Evolutionary conservation across 1,284 basidiomycete species (phyloP), one percentile per base, ranked within the genome.

Genomic region (Xanthoconium separans): DNA sequence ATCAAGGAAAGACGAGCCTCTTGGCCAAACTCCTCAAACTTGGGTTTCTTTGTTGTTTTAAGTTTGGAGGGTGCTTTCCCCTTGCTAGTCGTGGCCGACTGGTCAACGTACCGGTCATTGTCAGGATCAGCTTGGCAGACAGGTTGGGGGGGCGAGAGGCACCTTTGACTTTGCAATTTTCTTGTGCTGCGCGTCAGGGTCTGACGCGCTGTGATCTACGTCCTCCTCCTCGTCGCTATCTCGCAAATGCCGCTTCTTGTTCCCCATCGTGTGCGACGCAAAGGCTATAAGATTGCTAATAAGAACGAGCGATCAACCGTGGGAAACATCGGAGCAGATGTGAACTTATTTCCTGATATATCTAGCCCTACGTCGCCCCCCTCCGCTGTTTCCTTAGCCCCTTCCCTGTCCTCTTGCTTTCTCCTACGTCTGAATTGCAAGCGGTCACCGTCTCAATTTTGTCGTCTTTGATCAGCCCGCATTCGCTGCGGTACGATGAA

Each of bases 401-500:
- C 46, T 53, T 42, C 43, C 57, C 68, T 55, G 55, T 55, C 57
- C 57, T 60, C 56, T 44, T 55, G 34, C 56, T 30, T 58, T 53
- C 52, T 55, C 61, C 48, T 44, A 40, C 54, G 53, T 37, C 39
- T 33, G 47, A 53, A 48, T 54, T 50, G 30, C 51, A 53, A 53
- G 48, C 11, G 27, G 60, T 22, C 22, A 47, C 43, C 41, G 4
- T 41, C n/a, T 48, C n/a, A 55, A 45, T 42, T 24, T 51, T 56
- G 60, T 59, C 51, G 51, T 59, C 49, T 52, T 50, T 57, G 50
- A 63, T 65, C 65, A 64, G 65, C 73, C 77, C 75, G 65, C 70
- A 65, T 78, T 81, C 75, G 72, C 71, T 70, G 68, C 71, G 68
- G 80, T 79, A 81, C 71, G 67, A 91, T 91, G 88, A 90, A 85